Evolutionary conservation across 2,329 filamentous ascomycete species (phyloP).

Genomic region (Aspergillus viridinutans): DNA sequence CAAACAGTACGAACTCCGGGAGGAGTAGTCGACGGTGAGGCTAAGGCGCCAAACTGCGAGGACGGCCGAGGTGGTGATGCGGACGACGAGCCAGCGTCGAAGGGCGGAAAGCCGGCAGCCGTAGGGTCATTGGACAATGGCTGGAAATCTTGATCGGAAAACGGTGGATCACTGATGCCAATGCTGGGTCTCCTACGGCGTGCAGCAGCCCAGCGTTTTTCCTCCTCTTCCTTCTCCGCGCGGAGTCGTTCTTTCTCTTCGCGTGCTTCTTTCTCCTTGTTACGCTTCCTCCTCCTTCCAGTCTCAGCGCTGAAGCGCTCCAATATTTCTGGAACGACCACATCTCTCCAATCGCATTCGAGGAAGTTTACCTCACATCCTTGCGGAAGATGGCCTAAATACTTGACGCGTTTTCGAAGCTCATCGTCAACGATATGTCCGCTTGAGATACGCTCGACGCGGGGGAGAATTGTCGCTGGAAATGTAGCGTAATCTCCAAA

Average conservation of each 20-base stretch:
- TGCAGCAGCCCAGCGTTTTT: constrained; percentile 63
- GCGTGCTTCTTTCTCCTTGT: constrained; percentile 75
- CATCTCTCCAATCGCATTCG: constrained; percentile 93
- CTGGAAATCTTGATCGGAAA: constrained; percentile 61
- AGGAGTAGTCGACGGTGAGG: constrained; percentile 77
- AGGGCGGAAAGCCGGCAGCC: constrained; percentile 20
- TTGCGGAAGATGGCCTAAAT: constrained; percentile 77
- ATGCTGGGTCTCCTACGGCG: constrained; percentile 58
- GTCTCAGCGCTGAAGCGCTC: constrained; percentile 72
- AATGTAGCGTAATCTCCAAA: constrained; percentile 80
- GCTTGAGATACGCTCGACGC: constrained; percentile 83
- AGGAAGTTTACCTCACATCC: constrained; percentile 90
- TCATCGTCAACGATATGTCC: constrained; percentile 85
- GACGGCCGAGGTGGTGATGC: constrained; percentile 41
- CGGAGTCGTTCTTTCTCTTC: constrained; percentile 82
- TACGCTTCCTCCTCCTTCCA: constrained; percentile 68
- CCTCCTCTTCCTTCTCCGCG: constrained; percentile 74
- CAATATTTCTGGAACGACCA: constrained; percentile 71
- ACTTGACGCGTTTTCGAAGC: constrained; percentile 77
- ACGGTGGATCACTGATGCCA: constrained; percentile 42
- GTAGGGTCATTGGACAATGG: constrained; percentile 48
- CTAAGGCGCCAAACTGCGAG: constrained; percentile 52
- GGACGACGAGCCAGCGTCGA: constrained; percentile 32
- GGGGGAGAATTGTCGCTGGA: constrained; percentile 78
- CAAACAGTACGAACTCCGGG: constrained; percentile 76